Base-by-base conservation (phyloP, 768 basidiomycete species). In the Amanita polypyramis region DNA sequence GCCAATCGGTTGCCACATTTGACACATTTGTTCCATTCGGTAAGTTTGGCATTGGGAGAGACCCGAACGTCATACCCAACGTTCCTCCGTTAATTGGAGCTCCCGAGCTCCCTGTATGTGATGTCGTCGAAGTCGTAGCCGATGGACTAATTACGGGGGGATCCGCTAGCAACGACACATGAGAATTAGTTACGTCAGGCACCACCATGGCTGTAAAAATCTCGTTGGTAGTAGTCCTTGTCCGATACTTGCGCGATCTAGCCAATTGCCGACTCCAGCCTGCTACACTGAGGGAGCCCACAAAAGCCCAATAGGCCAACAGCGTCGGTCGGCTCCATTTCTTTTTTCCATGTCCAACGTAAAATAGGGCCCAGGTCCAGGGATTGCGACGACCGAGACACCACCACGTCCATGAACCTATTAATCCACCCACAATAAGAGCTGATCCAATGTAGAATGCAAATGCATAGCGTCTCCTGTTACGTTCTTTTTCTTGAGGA, bases 361-460 rank as follows among this genome's bases (percentile, higher is more conserved):
- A 93, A 52, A 81, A 77, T 6, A 92, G 61, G 4, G 70, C 79
- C 88, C 88, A 96, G 2, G 89, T 57, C 85, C 87, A 95, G 1
- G 94, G 94, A 64, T 95, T 77, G 42, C 92, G 74, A 44, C 72
- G 68, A 30, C 79, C 80, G 6, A 97, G 73, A 58, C 80, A 82
- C 87, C 91, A 89, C 47, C 80, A 74, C n/a, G 86, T 82, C 96
- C 96, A 99, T 34, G 85, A 72, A 9, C 94, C 96, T 43, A 98
- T 81, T 20, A 92, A 65, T 0, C 88, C 84, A 8, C 76, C 80
- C 21, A 96, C 77, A 55, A 96, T 80, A 50, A 92, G 62, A 34
- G 82, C 62, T 2, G 86, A 70, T 25, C 91, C 90, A 23, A 71
- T 62, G 59, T 91, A 91, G 66, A 97, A 93, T 1, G 80, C 90